These are phyloP conservation scores for Glycine tomentella DNA, from an alignment of 306 rosid species.

Conservation along the genomic window DNA sequence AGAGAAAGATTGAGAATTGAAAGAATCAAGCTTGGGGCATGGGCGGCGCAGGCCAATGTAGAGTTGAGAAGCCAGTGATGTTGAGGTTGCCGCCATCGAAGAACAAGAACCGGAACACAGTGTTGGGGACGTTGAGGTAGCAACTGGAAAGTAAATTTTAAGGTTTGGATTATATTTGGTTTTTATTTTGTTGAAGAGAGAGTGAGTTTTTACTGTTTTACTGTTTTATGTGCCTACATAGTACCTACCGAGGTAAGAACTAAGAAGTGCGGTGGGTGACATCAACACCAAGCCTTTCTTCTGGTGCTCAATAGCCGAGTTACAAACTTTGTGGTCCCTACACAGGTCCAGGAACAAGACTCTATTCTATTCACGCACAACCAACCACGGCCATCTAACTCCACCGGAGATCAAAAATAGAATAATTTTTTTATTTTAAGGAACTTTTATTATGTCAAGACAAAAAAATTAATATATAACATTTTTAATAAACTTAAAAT, in stretches of 20 bases:
- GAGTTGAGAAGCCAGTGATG: conserved; percentile 83
- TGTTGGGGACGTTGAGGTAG: not conserved
- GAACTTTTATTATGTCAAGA: not conserved
- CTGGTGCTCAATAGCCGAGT: not conserved
- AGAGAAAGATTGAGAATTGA: conserved; percentile 52
- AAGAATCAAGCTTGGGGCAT: conserved; percentile 55
- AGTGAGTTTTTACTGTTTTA: conserved; percentile 1
- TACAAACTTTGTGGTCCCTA: not conserved
- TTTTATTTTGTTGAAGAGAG: conserved; percentile 12
- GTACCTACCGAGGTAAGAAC: not conserved
- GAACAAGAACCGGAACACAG: conserved; percentile 15
- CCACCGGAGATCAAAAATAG: not conserved
- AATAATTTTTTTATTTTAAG: not conserved
- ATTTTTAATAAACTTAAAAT: no score
- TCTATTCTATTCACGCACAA: not conserved
- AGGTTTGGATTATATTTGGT: conserved; percentile 42
- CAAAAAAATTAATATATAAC: no score
- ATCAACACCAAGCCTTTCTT: not conserved
- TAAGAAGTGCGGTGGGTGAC: not conserved
- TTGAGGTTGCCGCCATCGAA: conserved; percentile 79
- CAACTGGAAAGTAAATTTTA: not conserved
- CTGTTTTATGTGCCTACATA: not conserved
- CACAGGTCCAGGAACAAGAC: not conserved
- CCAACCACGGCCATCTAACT: not conserved
- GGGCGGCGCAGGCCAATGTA: conserved; percentile 73